Evolutionary conservation across 257 asterid genomes (phyloP).

Genomic region (Nicotiana attenuata): DNA sequence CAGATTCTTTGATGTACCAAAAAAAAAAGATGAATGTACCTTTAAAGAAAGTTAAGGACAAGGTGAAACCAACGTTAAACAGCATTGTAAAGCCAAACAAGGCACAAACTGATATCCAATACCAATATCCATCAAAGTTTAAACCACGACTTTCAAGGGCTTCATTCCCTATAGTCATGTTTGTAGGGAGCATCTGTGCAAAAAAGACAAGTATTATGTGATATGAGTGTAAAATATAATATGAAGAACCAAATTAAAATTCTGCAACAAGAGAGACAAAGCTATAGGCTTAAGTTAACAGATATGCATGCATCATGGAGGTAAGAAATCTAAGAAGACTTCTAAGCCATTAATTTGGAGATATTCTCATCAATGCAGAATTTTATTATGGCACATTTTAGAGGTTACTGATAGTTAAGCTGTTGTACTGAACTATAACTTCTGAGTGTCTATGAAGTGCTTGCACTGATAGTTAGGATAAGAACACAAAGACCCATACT

Average conservation of each 20-base stretch:
- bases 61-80: slow-evolving; percentile 43
- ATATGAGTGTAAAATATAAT: not conserved
- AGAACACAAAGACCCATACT: not conserved
- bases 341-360: not conserved
- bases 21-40: slow-evolving; percentile 30
- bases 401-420: not conserved
- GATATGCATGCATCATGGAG: not conserved
- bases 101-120: slow-evolving; percentile 61
- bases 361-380: not conserved
- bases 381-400: not conserved
- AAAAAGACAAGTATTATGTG: not conserved
- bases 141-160: slow-evolving; percentile 51
- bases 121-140: slow-evolving; percentile 31
- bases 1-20: not conserved
- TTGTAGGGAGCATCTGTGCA: slow-evolving; percentile 27
- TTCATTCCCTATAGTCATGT: slow-evolving; percentile 45
- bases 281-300: not conserved
- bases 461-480: not conserved
- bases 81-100: slow-evolving; percentile 43
- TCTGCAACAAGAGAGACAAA: not conserved
- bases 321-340: not conserved
- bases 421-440: not conserved
- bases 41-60: slow-evolving; percentile 50
- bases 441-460: not conserved
- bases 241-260: not conserved